Conservation (phyloP, 257 asterid genomes). For the Gentiana straminea region DNA sequence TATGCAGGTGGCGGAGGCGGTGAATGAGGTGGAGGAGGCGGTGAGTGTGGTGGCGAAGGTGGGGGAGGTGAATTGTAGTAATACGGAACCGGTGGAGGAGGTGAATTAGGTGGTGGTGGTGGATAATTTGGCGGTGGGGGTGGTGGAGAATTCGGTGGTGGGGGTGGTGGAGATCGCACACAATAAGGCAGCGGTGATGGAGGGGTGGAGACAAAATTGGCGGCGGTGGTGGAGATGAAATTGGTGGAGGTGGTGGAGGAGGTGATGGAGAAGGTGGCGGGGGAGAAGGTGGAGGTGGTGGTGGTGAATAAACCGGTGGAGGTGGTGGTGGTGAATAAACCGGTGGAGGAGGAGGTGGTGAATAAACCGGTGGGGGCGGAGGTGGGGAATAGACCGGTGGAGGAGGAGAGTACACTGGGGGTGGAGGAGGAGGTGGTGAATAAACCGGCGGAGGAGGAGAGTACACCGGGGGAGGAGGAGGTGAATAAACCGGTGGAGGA, state of each 20-base stretch:
- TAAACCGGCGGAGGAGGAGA: constrained; percentile 10
- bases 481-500: constrained; percentile 20
- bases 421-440: constrained; percentile 14
- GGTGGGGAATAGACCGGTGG: constrained; percentile 19
- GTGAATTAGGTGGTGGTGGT: constrained; percentile 21
- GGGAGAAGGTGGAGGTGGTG: constrained; percentile 8
- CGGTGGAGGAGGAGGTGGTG: constrained; percentile 31
- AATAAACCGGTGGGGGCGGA: constrained; percentile 6
- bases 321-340: constrained; percentile 33
- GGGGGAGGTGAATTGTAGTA: constrained; percentile 19
- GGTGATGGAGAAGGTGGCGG: constrained; percentile 18
- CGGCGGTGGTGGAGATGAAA: constrained; percentile 8
- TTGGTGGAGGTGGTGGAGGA: constrained; percentile 9
- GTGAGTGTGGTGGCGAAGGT: constrained; percentile 19
- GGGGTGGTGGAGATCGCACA: constrained; percentile 39
- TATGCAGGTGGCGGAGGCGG: constrained; percentile 46
- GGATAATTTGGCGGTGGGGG: constrained; percentile 28
- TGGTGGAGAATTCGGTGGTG: constrained; percentile 45
- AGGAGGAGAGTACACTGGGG: constrained; percentile 15
- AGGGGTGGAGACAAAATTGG: constrained; percentile 30
- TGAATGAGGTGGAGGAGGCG: constrained; percentile 22
- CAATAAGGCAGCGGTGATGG: constrained; percentile 30
- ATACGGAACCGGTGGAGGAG: constrained; percentile 17
- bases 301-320: constrained; percentile 14
- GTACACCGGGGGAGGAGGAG: constrained; percentile 13